Evolutionary conservation across 306 rosid genomes (phyloP).

Genomic region (Sicyos baderoa): DNA sequence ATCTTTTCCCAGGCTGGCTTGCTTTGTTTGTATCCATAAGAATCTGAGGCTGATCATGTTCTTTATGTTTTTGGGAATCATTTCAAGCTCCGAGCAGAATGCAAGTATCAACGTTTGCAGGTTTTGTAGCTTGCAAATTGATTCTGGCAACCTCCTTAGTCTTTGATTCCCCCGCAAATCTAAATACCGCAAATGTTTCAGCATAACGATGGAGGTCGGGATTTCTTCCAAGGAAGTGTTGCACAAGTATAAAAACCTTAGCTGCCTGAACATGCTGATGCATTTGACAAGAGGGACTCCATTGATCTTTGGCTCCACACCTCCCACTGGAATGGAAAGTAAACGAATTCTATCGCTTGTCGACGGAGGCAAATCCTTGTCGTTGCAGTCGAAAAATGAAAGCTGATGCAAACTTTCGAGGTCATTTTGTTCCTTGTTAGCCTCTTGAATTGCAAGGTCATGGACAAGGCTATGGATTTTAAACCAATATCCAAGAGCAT

Average conservation of each 20-base stretch:
- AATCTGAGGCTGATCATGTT: constrained; percentile 21
- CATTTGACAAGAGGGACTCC: neutral
- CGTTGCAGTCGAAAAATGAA: neutral
- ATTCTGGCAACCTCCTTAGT: constrained; percentile 17
- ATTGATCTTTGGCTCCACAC: neutral
- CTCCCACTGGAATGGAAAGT: constrained; percentile 6
- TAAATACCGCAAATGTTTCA: constrained; percentile 19
- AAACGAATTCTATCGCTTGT: neutral
- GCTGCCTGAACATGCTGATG: constrained; percentile 2
- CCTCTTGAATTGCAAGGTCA: constrained; percentile 29
- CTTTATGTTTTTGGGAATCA: constrained; percentile 20
- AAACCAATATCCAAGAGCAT: constrained; percentile 1
- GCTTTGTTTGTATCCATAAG: neutral
- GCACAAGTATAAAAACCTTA: constrained; percentile 11
- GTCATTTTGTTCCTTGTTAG: constrained; percentile 5
- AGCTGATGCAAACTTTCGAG: constrained; percentile 9
- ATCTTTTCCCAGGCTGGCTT: neutral
- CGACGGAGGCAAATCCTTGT: neutral
- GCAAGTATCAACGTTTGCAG: constrained; percentile 15
- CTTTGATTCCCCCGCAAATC: neutral
- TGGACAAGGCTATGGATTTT: constrained; percentile 28
- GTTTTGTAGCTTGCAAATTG: constrained; percentile 21
- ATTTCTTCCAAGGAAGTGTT: constrained; percentile 13
- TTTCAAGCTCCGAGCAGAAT: constrained; percentile 9
- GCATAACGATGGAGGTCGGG: constrained; percentile 14